Base-by-base conservation (phyloP, 192 early-diverging fungal species). In the Gigaspora rosea region DNA sequence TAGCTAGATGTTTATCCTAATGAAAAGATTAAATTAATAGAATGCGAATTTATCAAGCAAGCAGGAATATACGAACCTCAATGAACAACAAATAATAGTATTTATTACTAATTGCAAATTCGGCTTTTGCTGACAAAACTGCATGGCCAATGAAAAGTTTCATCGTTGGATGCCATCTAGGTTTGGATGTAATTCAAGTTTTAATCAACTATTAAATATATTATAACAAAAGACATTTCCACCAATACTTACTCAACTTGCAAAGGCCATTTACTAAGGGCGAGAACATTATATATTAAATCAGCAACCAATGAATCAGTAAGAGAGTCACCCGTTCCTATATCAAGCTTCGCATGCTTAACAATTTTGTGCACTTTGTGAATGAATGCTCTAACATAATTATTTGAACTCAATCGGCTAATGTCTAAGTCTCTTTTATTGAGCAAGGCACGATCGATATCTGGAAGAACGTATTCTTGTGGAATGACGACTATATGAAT, bases 271-370 rank as follows among this genome's bases (percentile, higher is more conserved):
- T 41, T 2, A 9, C 27, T 41, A 36, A 67, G 12, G 18, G 3
- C 11, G 6, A 59, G 15, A 41, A 7, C 65, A 46, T 41, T 0
- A 67, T 10, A 20, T 18, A 67, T 10, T 6, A 67, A 20, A 67
- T 67, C 32, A 66, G 33, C 64, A 13, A 66, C 64, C 13, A 66
- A 41, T 4, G 22, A 3, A 67, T 67, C 65, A 67, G 65, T 67
- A 35, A 2, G 1, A 35, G 64, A 12, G 8, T 66, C 41, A 20
- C 16, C 1, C 6, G 35, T 67, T 36, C 64, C 64, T 66, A n/a
- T n/a, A n/a, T n/a, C n/a, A n/a, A n/a, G n/a, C n/a, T n/a, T n/a
- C n/a, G n/a, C n/a, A n/a, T n/a, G n/a, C n/a, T n/a, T n/a, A n/a
- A n/a, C n/a, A n/a, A n/a, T n/a, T n/a, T n/a, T n/a, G n/a, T n/a